Conservation (phyloP, 345 rosid species). For the Populus alba region DNA sequence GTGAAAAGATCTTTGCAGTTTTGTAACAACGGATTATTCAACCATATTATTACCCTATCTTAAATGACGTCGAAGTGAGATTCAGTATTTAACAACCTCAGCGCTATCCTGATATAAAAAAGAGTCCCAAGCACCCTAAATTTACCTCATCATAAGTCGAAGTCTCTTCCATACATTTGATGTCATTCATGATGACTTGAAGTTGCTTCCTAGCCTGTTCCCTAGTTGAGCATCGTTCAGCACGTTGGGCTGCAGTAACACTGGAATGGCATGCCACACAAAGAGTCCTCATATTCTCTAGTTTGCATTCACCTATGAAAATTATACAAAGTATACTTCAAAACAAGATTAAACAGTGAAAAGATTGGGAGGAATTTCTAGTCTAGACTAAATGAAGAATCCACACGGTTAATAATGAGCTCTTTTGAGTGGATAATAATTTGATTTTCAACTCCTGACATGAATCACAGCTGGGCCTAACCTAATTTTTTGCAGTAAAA, state of each 20-base stretch:
- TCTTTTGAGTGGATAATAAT: too few species aligned
- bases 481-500: too few species aligned
- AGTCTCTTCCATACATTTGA: constrained; percentile 30
- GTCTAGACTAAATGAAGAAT: too few species aligned
- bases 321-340: constrained; percentile 6
- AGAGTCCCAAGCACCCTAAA: not conserved
- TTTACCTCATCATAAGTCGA: constrained; percentile 34
- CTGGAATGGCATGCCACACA: constrained; percentile 86
- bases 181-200: constrained; percentile 41
- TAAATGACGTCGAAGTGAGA: too few species aligned
- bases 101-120: not conserved
- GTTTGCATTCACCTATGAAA: constrained; percentile 71
- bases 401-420: too few species aligned
- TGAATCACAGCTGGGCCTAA: too few species aligned
- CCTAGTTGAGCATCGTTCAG: constrained; percentile 52
- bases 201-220: constrained; percentile 65
- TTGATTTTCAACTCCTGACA: too few species aligned
- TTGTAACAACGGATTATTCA: too few species aligned
- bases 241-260: constrained; percentile 69
- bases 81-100: not conserved
- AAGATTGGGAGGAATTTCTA: not conserved
- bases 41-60: too few species aligned
- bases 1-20: too few species aligned
- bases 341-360: not conserved
- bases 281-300: constrained; percentile 92